Conservation (phyloP, 208 protist genomes). For the Spironucleus salmonicida region DNA sequence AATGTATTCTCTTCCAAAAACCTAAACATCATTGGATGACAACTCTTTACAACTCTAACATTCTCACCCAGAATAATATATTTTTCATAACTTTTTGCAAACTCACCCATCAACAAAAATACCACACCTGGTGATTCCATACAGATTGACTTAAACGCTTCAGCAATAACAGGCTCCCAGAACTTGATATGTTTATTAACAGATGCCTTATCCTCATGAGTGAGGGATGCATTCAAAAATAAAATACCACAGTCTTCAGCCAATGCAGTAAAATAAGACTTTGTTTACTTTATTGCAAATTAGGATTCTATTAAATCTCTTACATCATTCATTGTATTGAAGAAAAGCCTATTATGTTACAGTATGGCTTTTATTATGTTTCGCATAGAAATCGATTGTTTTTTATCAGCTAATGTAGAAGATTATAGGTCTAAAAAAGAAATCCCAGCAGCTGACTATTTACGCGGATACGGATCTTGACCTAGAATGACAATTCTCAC, state of each 20-base stretch:
- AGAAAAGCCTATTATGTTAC: neutral
- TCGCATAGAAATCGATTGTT: neutral
- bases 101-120: neutral
- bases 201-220: neutral
- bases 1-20: neutral
- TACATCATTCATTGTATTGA: neutral
- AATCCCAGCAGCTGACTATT: neutral
- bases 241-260: neutral
- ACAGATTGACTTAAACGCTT: neutral
- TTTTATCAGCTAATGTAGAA: neutral
- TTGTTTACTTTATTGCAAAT: neutral
- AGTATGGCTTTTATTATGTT: slow-evolving; percentile 1
- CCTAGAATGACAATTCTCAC: slow-evolving; percentile 4
- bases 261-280: neutral
- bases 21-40: neutral
- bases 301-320: neutral
- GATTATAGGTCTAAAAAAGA: neutral
- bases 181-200: neutral
- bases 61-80: neutral
- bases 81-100: neutral
- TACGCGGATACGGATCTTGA: slow-evolving; percentile 13
- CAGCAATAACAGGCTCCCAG: slow-evolving; percentile 12
- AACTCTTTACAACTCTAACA: neutral
- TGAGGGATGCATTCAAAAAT: neutral
- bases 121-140: neutral